Conservation (phyloP, 73 alveolate genomes). For the Paramecium bursaria region DNA sequence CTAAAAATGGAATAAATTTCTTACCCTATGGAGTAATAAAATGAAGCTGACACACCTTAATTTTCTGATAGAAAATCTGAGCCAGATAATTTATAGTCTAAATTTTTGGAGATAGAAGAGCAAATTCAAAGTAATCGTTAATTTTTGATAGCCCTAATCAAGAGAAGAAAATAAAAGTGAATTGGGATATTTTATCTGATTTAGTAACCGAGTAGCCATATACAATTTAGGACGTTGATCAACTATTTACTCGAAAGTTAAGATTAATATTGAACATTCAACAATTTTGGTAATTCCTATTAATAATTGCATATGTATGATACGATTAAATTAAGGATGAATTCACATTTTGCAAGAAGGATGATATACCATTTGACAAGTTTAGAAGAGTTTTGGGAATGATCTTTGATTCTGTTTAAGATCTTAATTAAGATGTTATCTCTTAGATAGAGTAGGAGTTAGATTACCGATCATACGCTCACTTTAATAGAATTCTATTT, state of each 20-base stretch:
- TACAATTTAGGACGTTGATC: constrained; percentile 2
- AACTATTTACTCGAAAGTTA: not conserved
- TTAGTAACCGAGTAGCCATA: constrained; percentile 7
- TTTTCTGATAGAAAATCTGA: constrained; percentile 49
- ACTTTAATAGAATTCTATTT: constrained; percentile 30
- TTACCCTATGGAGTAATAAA: not conserved
- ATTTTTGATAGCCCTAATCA: not conserved
- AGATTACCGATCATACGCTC: constrained; percentile 37
- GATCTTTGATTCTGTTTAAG: constrained; percentile 27
- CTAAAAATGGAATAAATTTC: not conserved
- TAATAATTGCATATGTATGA: constrained; percentile 39
- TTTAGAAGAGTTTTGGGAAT: not conserved
- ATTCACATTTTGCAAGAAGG: not conserved
- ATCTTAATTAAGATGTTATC: not conserved
- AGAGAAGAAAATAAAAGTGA: constrained; percentile 14
- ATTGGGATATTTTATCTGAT: constrained; percentile 10
- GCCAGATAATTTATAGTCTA: too few relatives aligned
- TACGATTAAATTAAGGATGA: constrained; percentile 2
- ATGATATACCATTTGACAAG: not conserved
- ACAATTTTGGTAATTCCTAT: constrained; percentile 26
- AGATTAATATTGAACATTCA: not conserved
- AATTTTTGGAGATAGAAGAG: too few relatives aligned
- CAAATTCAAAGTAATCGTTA: not conserved
- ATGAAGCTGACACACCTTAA: constrained; percentile 39
- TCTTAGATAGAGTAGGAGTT: not conserved